These are phyloP conservation scores for Skeletonema menzelii DNA, from an alignment of 108 stramenopile species.

Conservation along the genomic window DNA sequence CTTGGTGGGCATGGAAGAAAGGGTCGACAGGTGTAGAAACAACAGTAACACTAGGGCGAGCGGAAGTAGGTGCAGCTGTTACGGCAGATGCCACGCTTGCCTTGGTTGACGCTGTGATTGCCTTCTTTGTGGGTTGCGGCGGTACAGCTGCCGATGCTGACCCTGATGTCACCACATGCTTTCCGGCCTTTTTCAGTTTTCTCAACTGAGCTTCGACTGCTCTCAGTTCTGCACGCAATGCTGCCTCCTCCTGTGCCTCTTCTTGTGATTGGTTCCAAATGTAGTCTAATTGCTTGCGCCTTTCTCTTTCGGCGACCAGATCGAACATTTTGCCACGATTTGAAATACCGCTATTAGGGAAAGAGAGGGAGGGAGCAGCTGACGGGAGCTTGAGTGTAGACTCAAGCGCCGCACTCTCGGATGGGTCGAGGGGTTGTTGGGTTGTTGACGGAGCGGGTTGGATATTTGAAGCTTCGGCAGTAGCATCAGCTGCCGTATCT, in stretches of 20 bases:
- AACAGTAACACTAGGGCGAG: slow-evolving; percentile 8
- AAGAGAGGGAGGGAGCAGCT: slow-evolving; percentile 13
- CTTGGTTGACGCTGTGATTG: not conserved
- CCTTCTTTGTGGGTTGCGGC: not conserved
- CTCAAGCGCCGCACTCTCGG: slow-evolving; percentile 11
- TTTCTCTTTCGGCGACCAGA: slow-evolving; percentile 67
- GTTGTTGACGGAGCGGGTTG: not conserved
- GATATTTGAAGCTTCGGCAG: slow-evolving; percentile 2
- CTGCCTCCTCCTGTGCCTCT: slow-evolving; percentile 78
- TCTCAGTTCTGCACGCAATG: slow-evolving; percentile 73
- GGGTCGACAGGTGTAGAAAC: not conserved
- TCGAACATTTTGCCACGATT: slow-evolving; percentile 71
- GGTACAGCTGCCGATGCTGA: slow-evolving; percentile 6
- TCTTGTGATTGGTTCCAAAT: slow-evolving; percentile 82
- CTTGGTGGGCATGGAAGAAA: slow-evolving; percentile 5
- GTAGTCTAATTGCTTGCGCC: slow-evolving; percentile 68
- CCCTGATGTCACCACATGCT: slow-evolving; percentile 61
- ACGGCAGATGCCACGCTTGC: not conserved
- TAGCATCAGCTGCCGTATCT: not conserved
- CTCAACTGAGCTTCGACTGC: slow-evolving; percentile 79
- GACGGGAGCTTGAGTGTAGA: slow-evolving; percentile 18
- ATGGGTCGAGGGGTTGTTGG: not conserved
- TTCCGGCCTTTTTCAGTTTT: slow-evolving; percentile 80
- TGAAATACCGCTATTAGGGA: slow-evolving; percentile 62
- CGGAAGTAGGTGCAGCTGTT: slow-evolving; percentile 34